Conservation (phyloP, 2,329 filamentous ascomycete genomes). For the Trichoderma sp. region DNA sequence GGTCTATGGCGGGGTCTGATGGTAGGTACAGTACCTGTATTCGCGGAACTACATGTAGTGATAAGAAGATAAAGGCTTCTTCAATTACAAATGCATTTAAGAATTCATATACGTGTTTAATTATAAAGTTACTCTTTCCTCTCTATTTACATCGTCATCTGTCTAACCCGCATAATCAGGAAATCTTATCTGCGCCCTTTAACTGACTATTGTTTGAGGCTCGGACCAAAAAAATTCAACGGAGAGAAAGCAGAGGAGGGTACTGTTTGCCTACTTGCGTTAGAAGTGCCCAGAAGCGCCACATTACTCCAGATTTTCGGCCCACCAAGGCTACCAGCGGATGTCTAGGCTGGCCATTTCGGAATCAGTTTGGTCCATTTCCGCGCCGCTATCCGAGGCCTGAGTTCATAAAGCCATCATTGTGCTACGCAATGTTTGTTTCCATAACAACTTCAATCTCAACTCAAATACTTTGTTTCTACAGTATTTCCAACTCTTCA, state of each 20-base stretch:
- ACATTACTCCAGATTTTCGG: constrained; percentile 12
- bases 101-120: neutral
- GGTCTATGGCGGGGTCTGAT: neutral
- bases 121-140: neutral
- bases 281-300: neutral
- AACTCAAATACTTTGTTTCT: rapidly evolving
- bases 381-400: constrained; percentile 1
- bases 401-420: neutral
- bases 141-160: neutral
- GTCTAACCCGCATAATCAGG: neutral
- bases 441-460: neutral
- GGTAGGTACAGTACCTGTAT: neutral
- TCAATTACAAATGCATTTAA: neutral
- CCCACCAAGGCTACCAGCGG: constrained; percentile 18
- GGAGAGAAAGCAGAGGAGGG: neutral
- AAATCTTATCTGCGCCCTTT: neutral
- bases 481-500: neutral
- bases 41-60: neutral
- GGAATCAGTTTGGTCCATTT: constrained; percentile 21
- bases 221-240: neutral
- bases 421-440: neutral
- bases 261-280: constrained; percentile 12
- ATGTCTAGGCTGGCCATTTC: neutral
- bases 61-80: neutral
- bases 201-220: neutral